phyloP scores from a whole-genome alignment of 2,329 filamentous ascomycete genomes.

The Acephala macrosclerotiorum region DNA sequence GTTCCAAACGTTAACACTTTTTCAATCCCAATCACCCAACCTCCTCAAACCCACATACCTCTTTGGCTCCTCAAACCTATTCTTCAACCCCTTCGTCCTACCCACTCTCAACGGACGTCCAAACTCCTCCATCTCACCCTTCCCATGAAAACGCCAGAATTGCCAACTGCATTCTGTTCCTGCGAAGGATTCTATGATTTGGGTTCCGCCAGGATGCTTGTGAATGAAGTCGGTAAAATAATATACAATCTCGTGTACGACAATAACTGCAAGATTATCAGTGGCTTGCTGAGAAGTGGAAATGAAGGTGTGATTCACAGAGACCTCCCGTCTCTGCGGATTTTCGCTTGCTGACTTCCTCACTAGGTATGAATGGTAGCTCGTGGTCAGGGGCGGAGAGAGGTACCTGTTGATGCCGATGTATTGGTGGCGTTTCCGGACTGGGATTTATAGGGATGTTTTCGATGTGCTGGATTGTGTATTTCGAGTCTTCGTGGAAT shows the following conservation, averaged over 20 bases:
- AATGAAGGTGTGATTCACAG: slow-evolving; percentile 1
- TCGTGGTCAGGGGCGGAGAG: slow-evolving; percentile 1
- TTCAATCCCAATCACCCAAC: slow-evolving; percentile 20
- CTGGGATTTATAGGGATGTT: background rate
- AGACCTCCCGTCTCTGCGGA: slow-evolving; percentile 12
- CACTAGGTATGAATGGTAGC: slow-evolving; percentile 15
- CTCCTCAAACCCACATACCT: slow-evolving; percentile 21
- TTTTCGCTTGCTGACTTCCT: background rate
- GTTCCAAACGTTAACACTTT: background rate
- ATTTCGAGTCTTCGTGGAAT: background rate
- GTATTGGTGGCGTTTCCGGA: background rate
- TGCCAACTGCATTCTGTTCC: slow-evolving; percentile 25
- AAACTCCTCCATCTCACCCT: slow-evolving; percentile 20
- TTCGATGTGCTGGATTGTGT: slow-evolving; percentile 13
- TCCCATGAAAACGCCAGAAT: slow-evolving; percentile 24
- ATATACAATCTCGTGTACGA: slow-evolving; percentile 17
- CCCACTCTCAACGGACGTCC: slow-evolving; percentile 20
- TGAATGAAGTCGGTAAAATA: slow-evolving; percentile 18
- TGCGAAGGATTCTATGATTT: slow-evolving; percentile 21
- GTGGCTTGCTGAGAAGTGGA: background rate
- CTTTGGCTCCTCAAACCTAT: slow-evolving; percentile 15
- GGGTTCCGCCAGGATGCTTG: slow-evolving; percentile 21
- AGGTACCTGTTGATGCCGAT: background rate
- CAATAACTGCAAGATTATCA: slow-evolving; percentile 10
- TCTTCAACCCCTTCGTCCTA: slow-evolving; percentile 18